Conservation (phyloP, 768 basidiomycete species). For the Lentinula edodes region DNA sequence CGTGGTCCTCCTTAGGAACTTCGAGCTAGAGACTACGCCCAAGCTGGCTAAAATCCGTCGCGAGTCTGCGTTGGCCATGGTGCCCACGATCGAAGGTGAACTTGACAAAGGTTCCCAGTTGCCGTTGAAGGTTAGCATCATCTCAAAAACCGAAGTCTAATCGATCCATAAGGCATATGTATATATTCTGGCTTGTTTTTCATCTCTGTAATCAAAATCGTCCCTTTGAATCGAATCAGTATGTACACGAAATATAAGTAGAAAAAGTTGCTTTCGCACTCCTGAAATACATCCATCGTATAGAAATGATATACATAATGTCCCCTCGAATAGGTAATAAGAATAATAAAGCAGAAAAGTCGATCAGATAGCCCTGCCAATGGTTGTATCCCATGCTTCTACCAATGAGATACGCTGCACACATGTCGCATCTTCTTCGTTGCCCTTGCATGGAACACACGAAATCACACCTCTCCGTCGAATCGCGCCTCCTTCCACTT, state of each 20-base stretch:
- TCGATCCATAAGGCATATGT: not conserved
- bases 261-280: not conserved
- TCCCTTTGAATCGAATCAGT: not conserved
- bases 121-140: conserved; percentile 25
- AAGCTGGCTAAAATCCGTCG: conserved; percentile 29
- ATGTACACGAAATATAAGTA: not conserved
- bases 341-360: not conserved
- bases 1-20: conserved; percentile 47
- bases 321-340: not conserved
- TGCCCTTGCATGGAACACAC: not conserved
- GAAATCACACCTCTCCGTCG: not conserved
- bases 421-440: not conserved
- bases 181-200: not conserved
- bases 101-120: conserved; percentile 35
- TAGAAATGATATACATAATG: not conserved
- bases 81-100: conserved; percentile 37
- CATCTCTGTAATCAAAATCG: no score
- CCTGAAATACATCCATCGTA: not conserved
- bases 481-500: not conserved
- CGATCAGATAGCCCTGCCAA: not conserved
- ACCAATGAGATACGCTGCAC: not conserved
- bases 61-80: conserved; percentile 37
- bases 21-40: conserved; percentile 44
- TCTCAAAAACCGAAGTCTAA: not conserved
- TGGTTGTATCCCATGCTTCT: not conserved